These are phyloP conservation scores for Leccinum cinnamomeum DNA, from an alignment of 1,284 basidiomycete genomes.

Conservation along the genomic window DNA sequence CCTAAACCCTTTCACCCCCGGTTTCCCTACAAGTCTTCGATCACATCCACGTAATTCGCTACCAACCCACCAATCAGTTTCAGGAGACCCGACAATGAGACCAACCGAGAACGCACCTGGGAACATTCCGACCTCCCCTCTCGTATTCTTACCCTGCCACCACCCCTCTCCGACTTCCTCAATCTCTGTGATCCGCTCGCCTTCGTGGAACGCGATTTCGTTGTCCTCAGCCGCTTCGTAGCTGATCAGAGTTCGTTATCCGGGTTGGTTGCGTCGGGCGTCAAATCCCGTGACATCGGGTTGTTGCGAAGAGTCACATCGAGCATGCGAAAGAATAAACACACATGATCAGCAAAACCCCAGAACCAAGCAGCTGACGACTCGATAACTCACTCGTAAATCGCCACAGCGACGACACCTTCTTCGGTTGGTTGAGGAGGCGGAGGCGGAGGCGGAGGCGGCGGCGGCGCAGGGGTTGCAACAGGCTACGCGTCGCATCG, in stretches of 20 bases:
- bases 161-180: slow-evolving; percentile 80
- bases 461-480: slow-evolving; percentile 34
- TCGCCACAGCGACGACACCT: slow-evolving; percentile 65
- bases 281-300: neutral
- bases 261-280: neutral
- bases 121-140: slow-evolving; percentile 77
- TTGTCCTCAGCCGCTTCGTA: slow-evolving; percentile 90
- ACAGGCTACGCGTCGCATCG: no score
- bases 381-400: slow-evolving; percentile 55
- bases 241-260: slow-evolving; percentile 38
- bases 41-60: slow-evolving; percentile 28
- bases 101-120: slow-evolving; percentile 58
- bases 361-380: no score
- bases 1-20: neutral
- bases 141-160: slow-evolving; percentile 76
- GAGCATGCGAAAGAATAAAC: no score
- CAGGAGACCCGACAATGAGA: neutral
- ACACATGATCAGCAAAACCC: no score
- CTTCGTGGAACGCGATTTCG: slow-evolving; percentile 83
- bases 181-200: slow-evolving; percentile 73
- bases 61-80: neutral
- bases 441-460: slow-evolving; percentile 16
- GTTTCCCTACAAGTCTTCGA: slow-evolving; percentile 6
- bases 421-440: slow-evolving; percentile 39
- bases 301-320: neutral